Evolutionary conservation across 73 alveolate species (phyloP).

Genomic region (Stentor coeruleus): DNA sequence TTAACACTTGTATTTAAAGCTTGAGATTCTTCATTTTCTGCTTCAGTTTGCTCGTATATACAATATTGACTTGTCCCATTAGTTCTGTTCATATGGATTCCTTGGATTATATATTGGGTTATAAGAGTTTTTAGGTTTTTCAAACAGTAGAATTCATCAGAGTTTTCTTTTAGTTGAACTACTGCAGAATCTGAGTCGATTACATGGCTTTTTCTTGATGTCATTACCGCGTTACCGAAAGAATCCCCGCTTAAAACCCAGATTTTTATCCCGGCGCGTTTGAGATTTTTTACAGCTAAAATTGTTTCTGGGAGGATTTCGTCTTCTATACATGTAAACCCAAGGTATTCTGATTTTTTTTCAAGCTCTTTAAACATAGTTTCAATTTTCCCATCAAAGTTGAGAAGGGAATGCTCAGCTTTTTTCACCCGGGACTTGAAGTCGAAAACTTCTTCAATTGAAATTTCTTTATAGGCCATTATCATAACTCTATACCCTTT

Average conservation of each 20-base stretch:
- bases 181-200: background rate
- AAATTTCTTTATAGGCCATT: background rate
- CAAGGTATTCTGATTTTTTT: background rate
- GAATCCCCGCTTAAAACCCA: background rate
- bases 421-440: background rate
- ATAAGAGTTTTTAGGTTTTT: background rate
- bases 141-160: background rate
- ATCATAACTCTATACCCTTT: background rate
- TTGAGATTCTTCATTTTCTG: background rate
- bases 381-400: slow-evolving; percentile 17
- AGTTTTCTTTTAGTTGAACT: background rate
- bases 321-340: background rate
- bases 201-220: background rate
- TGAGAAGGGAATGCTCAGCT: background rate
- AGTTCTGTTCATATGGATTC: background rate
- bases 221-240: background rate
- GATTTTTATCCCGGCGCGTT: background rate
- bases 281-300: background rate
- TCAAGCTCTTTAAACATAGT: background rate
- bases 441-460: background rate
- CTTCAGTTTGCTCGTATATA: background rate
- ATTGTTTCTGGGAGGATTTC: background rate
- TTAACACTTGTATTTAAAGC: background rate
- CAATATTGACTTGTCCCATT: no score
- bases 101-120: background rate